A percentile compares a stretch with the other conserved stretches of the same genome.
Conservation (phyloP, 2,329 filamentous ascomycete genomes). For the Arthrinium phaeospermum region DNA sequence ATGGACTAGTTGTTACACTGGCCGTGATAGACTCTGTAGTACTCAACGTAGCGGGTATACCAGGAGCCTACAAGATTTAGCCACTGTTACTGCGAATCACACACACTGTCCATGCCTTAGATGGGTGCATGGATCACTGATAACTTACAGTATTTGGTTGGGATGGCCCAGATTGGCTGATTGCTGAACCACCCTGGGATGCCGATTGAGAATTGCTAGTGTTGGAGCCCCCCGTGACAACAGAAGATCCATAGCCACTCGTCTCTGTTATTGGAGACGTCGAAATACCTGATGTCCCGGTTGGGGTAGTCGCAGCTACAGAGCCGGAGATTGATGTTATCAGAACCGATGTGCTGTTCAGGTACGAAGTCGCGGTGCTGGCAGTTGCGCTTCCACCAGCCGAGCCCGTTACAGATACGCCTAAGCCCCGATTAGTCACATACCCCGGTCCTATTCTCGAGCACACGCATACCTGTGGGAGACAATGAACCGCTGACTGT, state of each 20-base stretch:
- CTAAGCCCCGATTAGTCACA: background rate
- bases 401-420: background rate
- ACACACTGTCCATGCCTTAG: background rate
- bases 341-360: background rate
- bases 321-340: background rate
- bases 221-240: background rate
- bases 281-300: background rate
- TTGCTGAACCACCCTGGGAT: background rate
- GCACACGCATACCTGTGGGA: background rate
- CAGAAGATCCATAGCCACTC: conserved; percentile 21
- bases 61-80: background rate
- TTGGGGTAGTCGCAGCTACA: background rate
- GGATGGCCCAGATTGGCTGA: background rate
- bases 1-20: background rate
- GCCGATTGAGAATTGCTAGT: background rate
- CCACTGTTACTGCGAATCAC: background rate
- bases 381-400: background rate
- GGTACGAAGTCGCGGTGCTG: background rate
- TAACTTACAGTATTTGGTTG: background rate
- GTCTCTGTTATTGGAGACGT: conserved; percentile 8
- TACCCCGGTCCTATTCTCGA: background rate
- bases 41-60: background rate
- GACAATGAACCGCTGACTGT: background rate
- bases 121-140: background rate
- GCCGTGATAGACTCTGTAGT: background rate